Conservation (phyloP, 495 filamentous ascomycete genomes). For the Penicillium simplicissimum region DNA sequence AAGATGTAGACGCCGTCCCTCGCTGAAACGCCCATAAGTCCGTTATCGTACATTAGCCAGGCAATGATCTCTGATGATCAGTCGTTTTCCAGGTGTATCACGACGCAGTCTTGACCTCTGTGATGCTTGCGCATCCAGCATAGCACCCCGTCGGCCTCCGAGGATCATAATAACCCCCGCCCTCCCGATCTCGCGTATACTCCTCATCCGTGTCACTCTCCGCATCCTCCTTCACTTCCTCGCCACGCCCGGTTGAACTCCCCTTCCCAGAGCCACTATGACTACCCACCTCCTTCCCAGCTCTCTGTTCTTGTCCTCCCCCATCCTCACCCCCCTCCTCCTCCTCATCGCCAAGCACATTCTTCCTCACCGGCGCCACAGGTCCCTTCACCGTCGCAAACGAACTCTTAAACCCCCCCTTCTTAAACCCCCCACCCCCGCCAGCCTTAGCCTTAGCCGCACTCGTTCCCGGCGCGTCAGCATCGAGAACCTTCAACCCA, state of each 20-base stretch:
- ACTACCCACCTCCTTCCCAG: not conserved
- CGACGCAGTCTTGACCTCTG: slow-evolving; percentile 7
- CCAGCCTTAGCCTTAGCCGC: slow-evolving; percentile 31
- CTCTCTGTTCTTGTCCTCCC: not conserved
- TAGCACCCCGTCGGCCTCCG: slow-evolving; percentile 53
- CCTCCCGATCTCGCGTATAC: slow-evolving; percentile 38
- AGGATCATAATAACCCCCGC: slow-evolving; percentile 53
- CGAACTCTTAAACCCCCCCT: slow-evolving; percentile 63
- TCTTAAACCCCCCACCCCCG: slow-evolving; percentile 56
- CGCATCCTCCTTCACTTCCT: slow-evolving; percentile 21
- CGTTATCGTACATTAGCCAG: not conserved
- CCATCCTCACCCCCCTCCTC: slow-evolving; percentile 26
- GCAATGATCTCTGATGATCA: not conserved
- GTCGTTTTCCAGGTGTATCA: not conserved
- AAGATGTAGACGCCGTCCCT: slow-evolving; percentile 6
- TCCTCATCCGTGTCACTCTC: slow-evolving; percentile 52
- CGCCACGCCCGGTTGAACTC: not conserved
- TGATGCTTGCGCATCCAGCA: slow-evolving; percentile 35
- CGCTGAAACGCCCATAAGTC: not conserved
- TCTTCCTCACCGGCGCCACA: slow-evolving; percentile 40
- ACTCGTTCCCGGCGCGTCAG: not conserved
- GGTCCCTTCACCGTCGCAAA: slow-evolving; percentile 51
- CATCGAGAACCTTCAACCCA: slow-evolving; percentile 44
- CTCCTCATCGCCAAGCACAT: slow-evolving; percentile 47
- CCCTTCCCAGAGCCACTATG: not conserved